Percentiles rank a stretch among this genome's conserved stretches.
Evolutionary conservation across 2,329 filamentous ascomycete genomes (phyloP).

Genomic region (Fusarium brachygibbosum): DNA sequence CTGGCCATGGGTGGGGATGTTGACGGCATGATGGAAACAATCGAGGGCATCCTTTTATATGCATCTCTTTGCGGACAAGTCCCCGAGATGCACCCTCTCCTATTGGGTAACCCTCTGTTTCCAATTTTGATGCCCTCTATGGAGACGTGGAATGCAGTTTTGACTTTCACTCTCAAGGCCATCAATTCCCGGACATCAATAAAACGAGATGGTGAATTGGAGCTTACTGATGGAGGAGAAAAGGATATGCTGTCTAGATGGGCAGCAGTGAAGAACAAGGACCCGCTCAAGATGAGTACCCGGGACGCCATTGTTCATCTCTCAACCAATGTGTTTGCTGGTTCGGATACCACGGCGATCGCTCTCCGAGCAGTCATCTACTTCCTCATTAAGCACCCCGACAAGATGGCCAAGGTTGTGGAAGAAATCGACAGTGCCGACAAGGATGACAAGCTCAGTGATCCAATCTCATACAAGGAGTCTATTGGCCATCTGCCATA

Average conservation of each 20-base stretch:
- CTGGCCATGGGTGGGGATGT: neutral
- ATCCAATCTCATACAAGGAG: neutral
- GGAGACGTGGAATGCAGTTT: neutral
- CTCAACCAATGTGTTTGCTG: neutral
- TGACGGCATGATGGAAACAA: neutral
- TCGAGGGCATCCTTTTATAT: neutral
- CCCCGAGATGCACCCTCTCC: neutral
- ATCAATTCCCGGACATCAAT: neutral
- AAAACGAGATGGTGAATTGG: neutral
- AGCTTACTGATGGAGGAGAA: neutral
- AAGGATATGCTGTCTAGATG: neutral
- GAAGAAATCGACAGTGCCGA: neutral
- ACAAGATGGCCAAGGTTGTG: neutral
- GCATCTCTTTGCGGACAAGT: neutral
- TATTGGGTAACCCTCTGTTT: neutral
- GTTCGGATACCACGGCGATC: neutral
- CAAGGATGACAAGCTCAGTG: neutral
- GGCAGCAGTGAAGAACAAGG: conserved; percentile 1
- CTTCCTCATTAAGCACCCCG: neutral
- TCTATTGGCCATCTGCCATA: conserved; percentile 8
- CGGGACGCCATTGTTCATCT: neutral
- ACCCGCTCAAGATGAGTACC: conserved; percentile 1
- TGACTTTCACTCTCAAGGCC: conserved; percentile 1
- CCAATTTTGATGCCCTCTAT: neutral
- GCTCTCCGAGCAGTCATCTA: neutral